Base-by-base conservation (phyloP, 2,329 filamentous ascomycete genomes). In the Talaromyces sp. region DNA sequence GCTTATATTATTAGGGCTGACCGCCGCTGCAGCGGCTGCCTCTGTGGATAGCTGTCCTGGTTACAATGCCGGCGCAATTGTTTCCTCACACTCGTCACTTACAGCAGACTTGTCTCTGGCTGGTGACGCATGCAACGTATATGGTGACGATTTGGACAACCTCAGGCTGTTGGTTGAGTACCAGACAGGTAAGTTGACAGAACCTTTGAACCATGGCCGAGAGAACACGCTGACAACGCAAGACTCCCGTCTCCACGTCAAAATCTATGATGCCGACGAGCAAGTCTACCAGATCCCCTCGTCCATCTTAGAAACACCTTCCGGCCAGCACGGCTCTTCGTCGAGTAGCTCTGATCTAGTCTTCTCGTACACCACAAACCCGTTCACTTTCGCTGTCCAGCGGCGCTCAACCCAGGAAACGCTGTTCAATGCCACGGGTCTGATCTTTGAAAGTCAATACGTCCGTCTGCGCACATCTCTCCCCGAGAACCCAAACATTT, bases 361-460 rank as follows among this genome's bases (percentile, higher is more conserved):
- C 21, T 88, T 88, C 67, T 74, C 79, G 51, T 80, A 83, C 57
- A 74, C 77, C 7, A 75, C 78, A 46, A 77, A 79, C 11, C 89
- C 89, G 0, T 91, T 91, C 74, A 86, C 83, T 10, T 92, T 92
- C 74, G 80, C 78, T 0, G 80, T 92, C 8, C 63, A 69, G 21
- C 70, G 75, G 50, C 69, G 60, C 12, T 62, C 60, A 3, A 64
- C 53, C 10, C 59, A 71, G 11, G 70, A 77, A 54, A 69, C 74
- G 0, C 65, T 91, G 8, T 91, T 91, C 70, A 87, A 92, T 67
- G 90, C 88, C 0, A 85, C 85, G 0, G 86, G 81, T 1, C 76
- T 94, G 12, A 79, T 94, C 50, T 94, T 92, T 66, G 87, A 94
- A 75, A 85, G 84, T 11, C 90, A 94, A 71, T 94, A 91, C 67